Evolutionary conservation across 371 early-diverging fungal genomes (phyloP).

Genomic region (Circinella umbellata): DNA sequence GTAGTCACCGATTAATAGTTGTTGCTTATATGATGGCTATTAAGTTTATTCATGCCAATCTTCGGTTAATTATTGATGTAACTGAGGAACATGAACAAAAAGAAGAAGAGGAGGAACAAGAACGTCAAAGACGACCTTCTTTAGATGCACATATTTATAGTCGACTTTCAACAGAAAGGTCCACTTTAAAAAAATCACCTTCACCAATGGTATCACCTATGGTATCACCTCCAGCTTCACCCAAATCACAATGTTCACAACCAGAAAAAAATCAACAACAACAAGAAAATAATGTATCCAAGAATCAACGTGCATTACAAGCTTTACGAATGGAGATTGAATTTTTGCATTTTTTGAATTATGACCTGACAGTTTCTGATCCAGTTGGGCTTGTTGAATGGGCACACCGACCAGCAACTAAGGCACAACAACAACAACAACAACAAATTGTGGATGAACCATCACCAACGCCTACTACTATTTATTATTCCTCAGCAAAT

Average conservation of each 20-base stretch:
- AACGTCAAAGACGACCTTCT: background rate
- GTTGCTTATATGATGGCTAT: constrained; percentile 65
- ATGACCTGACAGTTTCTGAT: constrained; percentile 45
- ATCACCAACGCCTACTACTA: background rate
- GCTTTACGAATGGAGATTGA: constrained; percentile 61
- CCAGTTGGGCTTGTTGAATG: constrained; percentile 37
- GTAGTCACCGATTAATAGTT: constrained; percentile 58
- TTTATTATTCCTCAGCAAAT: constrained; percentile 35
- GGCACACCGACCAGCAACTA: constrained; percentile 26
- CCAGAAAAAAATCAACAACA: background rate
- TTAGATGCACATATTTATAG: background rate
- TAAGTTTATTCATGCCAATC: constrained; percentile 55
- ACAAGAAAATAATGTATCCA: constrained; percentile 4
- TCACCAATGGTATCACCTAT: background rate
- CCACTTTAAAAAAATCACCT: constrained; percentile 13
- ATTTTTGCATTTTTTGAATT: constrained; percentile 59
- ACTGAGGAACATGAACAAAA: constrained; percentile 20
- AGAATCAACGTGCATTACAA: constrained; percentile 18
- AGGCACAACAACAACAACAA: background rate
- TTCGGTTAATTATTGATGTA: constrained; percentile 39
- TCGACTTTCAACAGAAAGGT: constrained; percentile 21
- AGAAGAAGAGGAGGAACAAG: constrained; percentile 10
- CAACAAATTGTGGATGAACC: background rate
- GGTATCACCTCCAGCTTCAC: constrained; percentile 18
- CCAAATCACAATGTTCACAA: constrained; percentile 2